A percentile compares a stretch with the other conserved stretches of the same genome.
These are phyloP conservation scores for Naganishia vaughanmartiniae DNA, from an alignment of 768 basidiomycete genomes.

Conservation along the genomic window DNA sequence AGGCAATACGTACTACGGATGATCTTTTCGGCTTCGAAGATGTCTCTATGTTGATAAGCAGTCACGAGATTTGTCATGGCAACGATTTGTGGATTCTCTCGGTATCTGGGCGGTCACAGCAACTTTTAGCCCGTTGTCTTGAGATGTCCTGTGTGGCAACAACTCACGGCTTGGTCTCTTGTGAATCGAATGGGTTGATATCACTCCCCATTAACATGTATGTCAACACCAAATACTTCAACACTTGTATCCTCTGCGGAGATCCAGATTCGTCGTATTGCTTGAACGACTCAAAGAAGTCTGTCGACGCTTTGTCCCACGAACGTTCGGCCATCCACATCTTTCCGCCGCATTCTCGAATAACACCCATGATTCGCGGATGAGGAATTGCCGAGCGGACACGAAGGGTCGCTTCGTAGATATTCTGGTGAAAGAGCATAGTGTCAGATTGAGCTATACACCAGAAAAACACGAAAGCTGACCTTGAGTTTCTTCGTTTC, in stretches of 20 bases:
- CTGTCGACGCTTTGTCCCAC: slow-evolving; percentile 95
- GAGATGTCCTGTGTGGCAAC: background rate
- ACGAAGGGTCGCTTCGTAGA: slow-evolving; percentile 89
- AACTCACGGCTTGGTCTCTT: slow-evolving; percentile 94
- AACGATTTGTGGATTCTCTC: slow-evolving; percentile 90
- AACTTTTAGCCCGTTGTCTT: background rate
- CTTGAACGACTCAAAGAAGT: slow-evolving; percentile 98
- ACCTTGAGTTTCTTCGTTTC: slow-evolving; percentile 97
- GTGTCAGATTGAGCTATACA: slow-evolving; percentile 15
- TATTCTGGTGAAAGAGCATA: slow-evolving; percentile 63
- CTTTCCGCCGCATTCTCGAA: slow-evolving; percentile 98
- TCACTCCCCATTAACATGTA: slow-evolving; percentile 98
- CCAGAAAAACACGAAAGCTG: slow-evolving; percentile 1
- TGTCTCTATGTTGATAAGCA: slow-evolving; percentile 93
- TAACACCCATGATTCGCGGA: slow-evolving; percentile 97
- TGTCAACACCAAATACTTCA: slow-evolving; percentile 95
- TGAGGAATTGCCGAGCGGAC: slow-evolving; percentile 96
- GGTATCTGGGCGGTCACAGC: slow-evolving; percentile 62
- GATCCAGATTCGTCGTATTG: slow-evolving; percentile 98
- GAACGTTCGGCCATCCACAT: slow-evolving; percentile 99
- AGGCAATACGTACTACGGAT: slow-evolving; percentile 63
- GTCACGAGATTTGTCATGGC: slow-evolving; percentile 97
- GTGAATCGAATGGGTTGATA: slow-evolving; percentile 98
- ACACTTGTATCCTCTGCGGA: slow-evolving; percentile 91
- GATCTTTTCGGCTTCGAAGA: slow-evolving; percentile 96